These are phyloP conservation scores for Trichoderma asperelloides DNA, from an alignment of 495 filamentous ascomycete species.

Conservation along the genomic window DNA sequence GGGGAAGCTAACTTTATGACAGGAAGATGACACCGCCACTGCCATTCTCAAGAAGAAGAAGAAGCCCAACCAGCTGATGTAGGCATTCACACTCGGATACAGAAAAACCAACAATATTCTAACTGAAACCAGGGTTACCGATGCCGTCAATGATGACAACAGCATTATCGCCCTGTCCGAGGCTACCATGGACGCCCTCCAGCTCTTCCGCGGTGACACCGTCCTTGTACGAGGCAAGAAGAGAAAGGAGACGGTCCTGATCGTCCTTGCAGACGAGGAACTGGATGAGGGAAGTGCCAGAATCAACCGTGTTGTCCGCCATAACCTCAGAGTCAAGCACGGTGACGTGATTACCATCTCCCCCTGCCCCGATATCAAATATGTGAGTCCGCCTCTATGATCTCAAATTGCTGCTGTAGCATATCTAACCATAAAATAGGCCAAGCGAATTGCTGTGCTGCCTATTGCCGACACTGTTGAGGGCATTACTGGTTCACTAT, in stretches of 20 bases:
- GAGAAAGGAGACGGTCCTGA: slow-evolving; percentile 96
- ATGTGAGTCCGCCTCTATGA: slow-evolving; percentile 50
- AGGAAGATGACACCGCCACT: slow-evolving; percentile 90
- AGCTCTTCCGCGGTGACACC: slow-evolving; percentile 96
- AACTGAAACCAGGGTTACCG: slow-evolving; percentile 66
- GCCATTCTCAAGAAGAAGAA: slow-evolving; percentile 99
- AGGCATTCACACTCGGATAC: slow-evolving; percentile 25
- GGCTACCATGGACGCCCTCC: slow-evolving; percentile 97
- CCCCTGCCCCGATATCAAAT: slow-evolving; percentile 99
- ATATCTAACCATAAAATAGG: slow-evolving; percentile 42
- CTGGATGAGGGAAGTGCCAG: slow-evolving; percentile 93
- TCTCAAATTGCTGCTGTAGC: not conserved
- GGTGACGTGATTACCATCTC: slow-evolving; percentile 95
- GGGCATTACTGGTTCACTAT: slow-evolving; percentile 91
- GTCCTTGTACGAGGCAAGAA: slow-evolving; percentile 99
- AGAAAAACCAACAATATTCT: slow-evolving; percentile 20
- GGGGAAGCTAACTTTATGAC: slow-evolving; percentile 22
- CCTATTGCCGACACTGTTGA: slow-evolving; percentile 98
- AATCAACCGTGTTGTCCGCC: slow-evolving; percentile 94
- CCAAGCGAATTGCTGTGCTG: slow-evolving; percentile 97
- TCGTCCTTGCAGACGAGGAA: slow-evolving; percentile 94
- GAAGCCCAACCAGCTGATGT: slow-evolving; percentile 99
- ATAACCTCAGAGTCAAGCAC: slow-evolving; percentile 97
- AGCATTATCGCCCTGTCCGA: slow-evolving; percentile 97
- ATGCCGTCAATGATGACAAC: slow-evolving; percentile 98